These are phyloP conservation scores for Zygosaccharomyces bailii DNA, from an alignment of 805 yeast genomes.

Conservation along the genomic window DNA sequence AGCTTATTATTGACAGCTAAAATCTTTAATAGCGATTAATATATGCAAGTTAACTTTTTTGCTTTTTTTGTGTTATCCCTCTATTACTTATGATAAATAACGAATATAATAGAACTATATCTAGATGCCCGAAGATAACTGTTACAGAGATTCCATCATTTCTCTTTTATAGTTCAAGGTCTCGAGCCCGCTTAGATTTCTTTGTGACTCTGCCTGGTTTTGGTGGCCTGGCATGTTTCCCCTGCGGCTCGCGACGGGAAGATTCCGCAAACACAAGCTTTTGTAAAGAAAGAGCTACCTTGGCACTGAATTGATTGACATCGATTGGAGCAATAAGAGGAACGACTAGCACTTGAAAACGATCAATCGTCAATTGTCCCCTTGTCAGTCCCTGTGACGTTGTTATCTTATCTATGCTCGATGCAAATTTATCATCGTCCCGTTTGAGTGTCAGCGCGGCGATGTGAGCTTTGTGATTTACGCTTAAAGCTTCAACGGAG, in stretches of 20 bases:
- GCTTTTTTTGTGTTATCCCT: too few relatives aligned
- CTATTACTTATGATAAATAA: too few relatives aligned
- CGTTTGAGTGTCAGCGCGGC: constrained; percentile 29
- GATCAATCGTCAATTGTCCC: constrained; percentile 24
- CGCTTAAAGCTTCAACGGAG: constrained; percentile 25
- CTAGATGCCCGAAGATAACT: too few relatives aligned
- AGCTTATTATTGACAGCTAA: constrained; percentile 3
- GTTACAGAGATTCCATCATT: not conserved
- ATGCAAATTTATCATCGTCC: constrained; percentile 14
- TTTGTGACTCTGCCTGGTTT: constrained; percentile 20
- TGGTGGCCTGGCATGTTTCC: constrained; percentile 13
- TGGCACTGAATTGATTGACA: constrained; percentile 26
- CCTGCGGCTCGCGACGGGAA: constrained; percentile 4
- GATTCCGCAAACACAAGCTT: constrained; percentile 9
- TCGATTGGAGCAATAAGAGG: not conserved
- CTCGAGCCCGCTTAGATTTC: constrained; percentile 11
- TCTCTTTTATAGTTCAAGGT: constrained; percentile 5
- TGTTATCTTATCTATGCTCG: constrained; percentile 7
- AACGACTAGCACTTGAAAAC: constrained; percentile 19
- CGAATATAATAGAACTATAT: too few relatives aligned
- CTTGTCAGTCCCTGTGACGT: constrained; percentile 14
- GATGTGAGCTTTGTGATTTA: constrained; percentile 29
- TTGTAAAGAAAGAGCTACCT: constrained; percentile 25
- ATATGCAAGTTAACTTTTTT: too few relatives aligned
- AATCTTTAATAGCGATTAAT: constrained; percentile 1